Percentiles rank a stretch among this genome's conserved stretches.
Evolutionary conservation across 208 protist species (phyloP).

Genomic region (Trypanosoma melophagium): DNA sequence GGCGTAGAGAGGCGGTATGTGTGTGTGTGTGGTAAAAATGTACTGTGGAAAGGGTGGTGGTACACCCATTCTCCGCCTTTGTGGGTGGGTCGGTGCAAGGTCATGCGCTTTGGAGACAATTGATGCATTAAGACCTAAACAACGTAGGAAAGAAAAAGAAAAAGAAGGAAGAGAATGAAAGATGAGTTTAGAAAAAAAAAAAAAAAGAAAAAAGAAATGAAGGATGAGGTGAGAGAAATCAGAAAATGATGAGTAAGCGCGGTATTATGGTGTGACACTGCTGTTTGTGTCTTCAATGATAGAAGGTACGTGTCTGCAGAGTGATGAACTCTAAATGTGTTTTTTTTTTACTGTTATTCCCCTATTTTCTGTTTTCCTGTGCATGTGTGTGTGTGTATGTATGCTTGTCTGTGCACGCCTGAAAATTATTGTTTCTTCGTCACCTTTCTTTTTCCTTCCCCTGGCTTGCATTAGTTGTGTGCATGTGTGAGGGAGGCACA

Average conservation of each 20-base stretch:
- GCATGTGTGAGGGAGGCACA: too few species aligned
- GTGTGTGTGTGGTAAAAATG: background rate
- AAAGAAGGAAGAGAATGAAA: conserved; percentile 11
- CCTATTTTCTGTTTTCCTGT: conserved; percentile 18
- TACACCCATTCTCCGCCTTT: too few species aligned
- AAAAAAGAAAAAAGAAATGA: conserved; percentile 10
- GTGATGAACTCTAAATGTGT: conserved; percentile 21
- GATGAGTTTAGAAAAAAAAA: conserved; percentile 12
- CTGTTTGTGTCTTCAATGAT: too few species aligned
- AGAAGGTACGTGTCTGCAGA: conserved; percentile 11
- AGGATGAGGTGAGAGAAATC: background rate
- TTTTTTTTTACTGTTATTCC: conserved; percentile 24
- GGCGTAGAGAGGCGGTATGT: conserved; percentile 29
- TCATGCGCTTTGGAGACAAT: too few species aligned
- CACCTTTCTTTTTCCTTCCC: too few species aligned
- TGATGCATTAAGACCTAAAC: background rate
- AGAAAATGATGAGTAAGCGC: too few species aligned
- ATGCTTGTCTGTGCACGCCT: too few species aligned
- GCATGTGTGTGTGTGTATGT: background rate
- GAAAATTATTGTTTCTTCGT: too few species aligned
- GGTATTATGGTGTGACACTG: too few species aligned
- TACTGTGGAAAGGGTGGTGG: background rate
- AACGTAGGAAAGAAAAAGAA: conserved; percentile 18
- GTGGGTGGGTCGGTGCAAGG: background rate
- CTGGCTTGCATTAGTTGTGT: too few species aligned